Percentiles rank a stretch among this genome's conserved stretches.
Evolutionary conservation across 176 grass and related monocot species (phyloP).

Genomic region (Coix lacrymajobi): DNA sequence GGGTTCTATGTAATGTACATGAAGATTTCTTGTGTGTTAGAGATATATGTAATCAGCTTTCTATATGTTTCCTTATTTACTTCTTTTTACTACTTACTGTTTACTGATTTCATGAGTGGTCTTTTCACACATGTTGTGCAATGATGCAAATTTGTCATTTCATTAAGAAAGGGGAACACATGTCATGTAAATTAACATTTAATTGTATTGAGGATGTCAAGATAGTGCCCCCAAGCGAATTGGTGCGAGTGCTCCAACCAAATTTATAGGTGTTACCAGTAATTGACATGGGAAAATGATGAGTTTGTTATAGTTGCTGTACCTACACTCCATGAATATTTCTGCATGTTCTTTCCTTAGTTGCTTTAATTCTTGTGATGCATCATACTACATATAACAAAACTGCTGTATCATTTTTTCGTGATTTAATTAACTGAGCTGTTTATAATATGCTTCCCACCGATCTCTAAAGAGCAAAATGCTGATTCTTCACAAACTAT

Average conservation of each 20-base stretch:
- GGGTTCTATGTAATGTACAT: background rate
- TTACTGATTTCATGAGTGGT: background rate
- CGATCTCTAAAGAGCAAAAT: background rate
- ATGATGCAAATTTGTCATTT: background rate
- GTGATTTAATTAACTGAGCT: background rate
- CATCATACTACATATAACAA: background rate
- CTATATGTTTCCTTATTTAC: background rate
- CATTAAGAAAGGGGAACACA: background rate
- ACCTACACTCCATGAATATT: background rate
- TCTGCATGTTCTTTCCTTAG: background rate
- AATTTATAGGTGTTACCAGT: background rate
- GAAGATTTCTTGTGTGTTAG: background rate
- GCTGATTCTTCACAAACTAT: constrained; percentile 28
- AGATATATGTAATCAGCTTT: background rate
- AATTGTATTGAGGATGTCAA: background rate
- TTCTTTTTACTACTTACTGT: background rate
- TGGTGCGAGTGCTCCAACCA: background rate
- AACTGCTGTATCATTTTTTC: background rate
- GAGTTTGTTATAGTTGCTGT: background rate
- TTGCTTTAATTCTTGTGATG: background rate
- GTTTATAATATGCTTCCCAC: background rate
- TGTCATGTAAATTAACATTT: background rate
- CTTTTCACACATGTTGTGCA: background rate
- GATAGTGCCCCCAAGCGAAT: background rate
- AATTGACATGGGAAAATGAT: background rate